A percentile compares a stretch with the other conserved stretches of the same genome.
Evolutionary conservation across 2,329 filamentous ascomycete genomes (phyloP).

Genomic region (Ophiostoma quercus): DNA sequence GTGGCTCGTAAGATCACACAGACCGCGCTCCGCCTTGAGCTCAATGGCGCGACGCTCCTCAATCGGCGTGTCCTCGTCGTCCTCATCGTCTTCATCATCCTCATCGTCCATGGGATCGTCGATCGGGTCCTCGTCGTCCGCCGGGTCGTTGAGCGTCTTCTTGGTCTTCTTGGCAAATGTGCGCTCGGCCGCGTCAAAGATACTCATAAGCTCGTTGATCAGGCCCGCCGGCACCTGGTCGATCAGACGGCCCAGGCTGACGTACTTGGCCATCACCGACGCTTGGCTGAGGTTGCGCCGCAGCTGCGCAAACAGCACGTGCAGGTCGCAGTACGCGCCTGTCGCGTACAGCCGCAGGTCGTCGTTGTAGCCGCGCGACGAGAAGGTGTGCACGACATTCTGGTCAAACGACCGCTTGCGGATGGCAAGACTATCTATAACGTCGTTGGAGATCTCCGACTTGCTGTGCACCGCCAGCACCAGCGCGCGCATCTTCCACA

Average conservation of each 20-base stretch:
- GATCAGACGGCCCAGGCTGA: conserved; percentile 57
- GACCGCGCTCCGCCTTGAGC: conserved; percentile 73
- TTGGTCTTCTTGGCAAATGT: conserved; percentile 66
- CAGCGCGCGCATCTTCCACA: conserved; percentile 76
- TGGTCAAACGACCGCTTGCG: conserved; percentile 54
- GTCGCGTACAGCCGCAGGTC: conserved; percentile 71
- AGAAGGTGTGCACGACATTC: conserved; percentile 63
- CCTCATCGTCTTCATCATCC: conserved; percentile 53
- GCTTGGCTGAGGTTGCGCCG: conserved; percentile 47
- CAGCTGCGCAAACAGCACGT: conserved; percentile 72
- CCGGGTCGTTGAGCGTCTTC: conserved; percentile 57
- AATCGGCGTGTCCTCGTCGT: conserved; percentile 51
- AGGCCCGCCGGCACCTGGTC: conserved; percentile 60
- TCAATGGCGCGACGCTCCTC: conserved; percentile 58
- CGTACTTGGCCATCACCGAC: conserved; percentile 44
- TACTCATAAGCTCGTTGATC: conserved; percentile 62
- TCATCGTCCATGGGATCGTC: conserved; percentile 58
- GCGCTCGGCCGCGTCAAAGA: conserved; percentile 73
- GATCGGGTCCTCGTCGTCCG: conserved; percentile 68
- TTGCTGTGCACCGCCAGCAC: conserved; percentile 51
- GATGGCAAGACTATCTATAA: conserved; percentile 56
- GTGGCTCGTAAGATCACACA: conserved; percentile 82
- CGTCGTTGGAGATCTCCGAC: conserved; percentile 50
- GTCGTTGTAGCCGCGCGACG: conserved; percentile 65
- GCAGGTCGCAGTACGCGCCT: conserved; percentile 73